Base-by-base conservation (phyloP, 1,284 basidiomycete genomes). In the Tilletia horrida region DNA sequence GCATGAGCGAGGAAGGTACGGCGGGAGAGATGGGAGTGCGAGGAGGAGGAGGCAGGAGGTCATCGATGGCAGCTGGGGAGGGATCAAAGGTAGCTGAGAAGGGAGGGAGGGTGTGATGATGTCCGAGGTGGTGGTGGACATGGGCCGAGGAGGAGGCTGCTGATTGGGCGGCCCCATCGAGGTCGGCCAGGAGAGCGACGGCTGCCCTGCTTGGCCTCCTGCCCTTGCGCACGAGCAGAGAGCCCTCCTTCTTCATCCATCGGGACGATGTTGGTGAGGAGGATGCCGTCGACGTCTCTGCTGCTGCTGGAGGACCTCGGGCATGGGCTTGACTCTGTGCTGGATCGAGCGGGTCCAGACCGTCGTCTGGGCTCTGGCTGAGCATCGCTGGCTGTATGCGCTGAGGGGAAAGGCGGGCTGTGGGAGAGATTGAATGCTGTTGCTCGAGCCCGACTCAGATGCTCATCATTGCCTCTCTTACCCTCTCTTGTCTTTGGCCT, bases 141-240 rank as follows among this genome's bases (percentile, higher is more conserved):
- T 59, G 55, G 27, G 14, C 18, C 14, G 55, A 31, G 16, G 55
- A 29, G 27, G 55, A 57, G 23, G 52, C 11, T 3, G 52, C 11
- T 3, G 45, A 48, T 6, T 18, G 21, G 23, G 23, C 52, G 16
- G 52, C 23, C 7, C 21, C 16, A 21, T 44, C 42, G 61, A 44
- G 18, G 40, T 62, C 25, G 61, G 61, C 61, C 13, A 45, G 61
- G 21, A 62, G 43, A n/a, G 21, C 43, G 21, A 42, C 61, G 14
- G 55, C 55, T 35, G 55, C 55, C 18, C 55, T 31, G 55, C 29
- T 35, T 14, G 55, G 55, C 8, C 55, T 11, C 7, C 55, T 11
- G 27, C 55, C 55, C 55, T 59, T 59, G 55, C 55, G 55, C 31
- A 59, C 55, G 29, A 59, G 55, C 27, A 59, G 55, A 4, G 55